Base-by-base conservation (phyloP, 305 asterid species). In the Salvia sclarea region DNA sequence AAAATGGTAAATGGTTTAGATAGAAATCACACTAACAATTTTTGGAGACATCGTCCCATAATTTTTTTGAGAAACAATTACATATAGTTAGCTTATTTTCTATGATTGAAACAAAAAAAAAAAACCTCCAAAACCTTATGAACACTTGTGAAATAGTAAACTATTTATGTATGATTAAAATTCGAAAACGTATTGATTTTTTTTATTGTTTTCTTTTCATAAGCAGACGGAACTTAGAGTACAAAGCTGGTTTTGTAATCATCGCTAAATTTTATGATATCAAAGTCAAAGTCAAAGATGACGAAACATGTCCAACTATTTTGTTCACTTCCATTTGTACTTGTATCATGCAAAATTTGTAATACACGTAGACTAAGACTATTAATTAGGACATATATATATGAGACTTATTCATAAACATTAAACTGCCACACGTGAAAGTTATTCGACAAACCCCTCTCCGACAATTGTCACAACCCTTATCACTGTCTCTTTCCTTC, bases 401-500 rank as follows among this genome's bases (percentile, higher is more conserved):
- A 6, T 33, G 6, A 54, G 76, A 63, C 76, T 68, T 55, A 57
- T 58, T 69, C 75, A 45, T 57, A 56, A 57, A 18, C 41, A 37
- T 37, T 37, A n/a, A 55, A 28, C 48, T 1, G 43, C 12, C 76
- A 78, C 73, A 73, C 73, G 76, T 73, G 82, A 78, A 78, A 78
- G 2, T n/a, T 17, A 25, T 38, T 44, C 21, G 30, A 37, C 72
- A 52, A 49, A 35, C 69, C 28, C 33, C 57, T 22, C 50, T 43
- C 21, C 49, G 74, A 74, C 79, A 78, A 69, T 70, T 74, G 82
- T 78, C 82, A 69, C 74, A 50, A 58, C 73, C 66, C 47, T 50
- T 45, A 60, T 58, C 12, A 38, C 11, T 37, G 72, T 20, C 66
- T 40, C 52, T 66, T 40, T 57, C 73, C 63, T 38, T 48, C 28